Conservation (phyloP, 495 filamentous ascomycete species). For the Annulohypoxylon moriforme region DNA sequence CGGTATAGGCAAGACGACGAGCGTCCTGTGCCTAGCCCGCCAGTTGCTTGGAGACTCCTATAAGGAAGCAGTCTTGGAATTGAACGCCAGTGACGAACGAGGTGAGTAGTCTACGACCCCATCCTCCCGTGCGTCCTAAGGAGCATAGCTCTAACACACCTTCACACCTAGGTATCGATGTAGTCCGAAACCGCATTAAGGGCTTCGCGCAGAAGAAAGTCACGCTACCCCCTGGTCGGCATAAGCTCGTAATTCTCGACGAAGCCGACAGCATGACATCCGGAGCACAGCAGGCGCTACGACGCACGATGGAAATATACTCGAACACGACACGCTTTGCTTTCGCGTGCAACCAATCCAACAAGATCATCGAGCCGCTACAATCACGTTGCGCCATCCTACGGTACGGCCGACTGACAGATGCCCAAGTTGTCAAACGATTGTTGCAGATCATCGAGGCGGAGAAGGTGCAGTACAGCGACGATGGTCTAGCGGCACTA, state of each 20-base stretch:
- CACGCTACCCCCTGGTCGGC: conserved; percentile 86
- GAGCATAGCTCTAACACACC: conserved; percentile 9
- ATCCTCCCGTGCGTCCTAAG: too few species aligned
- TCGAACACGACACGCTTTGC: conserved; percentile 95
- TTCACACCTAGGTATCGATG: conserved; percentile 78
- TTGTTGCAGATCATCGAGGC: conserved; percentile 91
- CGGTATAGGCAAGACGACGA: conserved; percentile 98
- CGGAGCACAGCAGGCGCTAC: conserved; percentile 94
- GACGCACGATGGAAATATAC: conserved; percentile 99
- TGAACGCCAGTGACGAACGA: conserved; percentile 96
- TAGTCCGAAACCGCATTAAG: conserved; percentile 98
- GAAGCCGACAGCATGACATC: conserved; percentile 98
- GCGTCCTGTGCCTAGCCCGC: conserved; percentile 90
- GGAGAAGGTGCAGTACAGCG: conserved; percentile 85
- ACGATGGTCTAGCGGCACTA: conserved; percentile 93
- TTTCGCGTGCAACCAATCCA: conserved; percentile 97
- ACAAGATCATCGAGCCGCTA: conserved; percentile 99
- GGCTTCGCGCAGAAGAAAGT: conserved; percentile 99
- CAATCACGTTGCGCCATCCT: conserved; percentile 97
- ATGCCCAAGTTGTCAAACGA: conserved; percentile 89
- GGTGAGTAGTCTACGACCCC: conserved; percentile 57
- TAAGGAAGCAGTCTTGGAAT: conserved; percentile 95
- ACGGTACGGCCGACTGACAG: conserved; percentile 90
- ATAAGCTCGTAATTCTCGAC: conserved; percentile 97
- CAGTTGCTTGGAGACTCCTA: conserved; percentile 93